These are phyloP conservation scores for Fusarium buxicola DNA, from an alignment of 2,329 filamentous ascomycete genomes.

Conservation along the genomic window DNA sequence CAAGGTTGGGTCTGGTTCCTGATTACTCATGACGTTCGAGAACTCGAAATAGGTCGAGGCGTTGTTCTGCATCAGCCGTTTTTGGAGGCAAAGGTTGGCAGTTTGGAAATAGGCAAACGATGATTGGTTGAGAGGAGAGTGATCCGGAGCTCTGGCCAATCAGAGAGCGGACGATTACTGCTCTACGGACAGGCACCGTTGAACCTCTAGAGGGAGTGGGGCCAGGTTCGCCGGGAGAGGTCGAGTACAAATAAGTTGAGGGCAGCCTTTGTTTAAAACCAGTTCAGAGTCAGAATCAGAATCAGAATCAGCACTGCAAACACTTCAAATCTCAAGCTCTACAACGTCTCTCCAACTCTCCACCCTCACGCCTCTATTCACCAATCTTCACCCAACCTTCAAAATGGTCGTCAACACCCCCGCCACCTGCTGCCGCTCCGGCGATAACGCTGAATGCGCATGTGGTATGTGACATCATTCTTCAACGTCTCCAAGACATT, in stretches of 20 bases:
- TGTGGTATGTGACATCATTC: constrained; percentile 62
- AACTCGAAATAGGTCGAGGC: constrained; percentile 4
- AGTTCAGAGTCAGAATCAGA: neutral
- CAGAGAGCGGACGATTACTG: constrained; percentile 25
- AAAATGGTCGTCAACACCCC: constrained; percentile 51
- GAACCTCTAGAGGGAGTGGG: constrained; percentile 34
- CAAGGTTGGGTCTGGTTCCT: neutral
- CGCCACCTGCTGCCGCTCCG: constrained; percentile 69
- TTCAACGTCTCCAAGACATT: neutral
- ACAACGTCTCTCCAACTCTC: neutral
- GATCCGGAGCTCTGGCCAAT: neutral
- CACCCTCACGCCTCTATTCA: neutral
- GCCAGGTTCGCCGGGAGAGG: neutral
- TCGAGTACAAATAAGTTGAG: constrained; percentile 44
- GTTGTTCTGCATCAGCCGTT: constrained; percentile 19
- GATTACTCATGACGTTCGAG: constrained; percentile 10
- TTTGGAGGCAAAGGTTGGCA: constrained; percentile 26
- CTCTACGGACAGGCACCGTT: neutral
- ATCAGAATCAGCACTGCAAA: constrained; percentile 1
- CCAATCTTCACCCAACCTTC: constrained; percentile 9
- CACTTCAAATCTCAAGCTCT: constrained; percentile 3
- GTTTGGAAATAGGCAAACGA: constrained; percentile 43
- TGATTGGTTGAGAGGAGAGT: constrained; percentile 16
- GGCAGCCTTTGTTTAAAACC: constrained; percentile 10
- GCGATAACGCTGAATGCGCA: constrained; percentile 62